Base-by-base conservation (phyloP, 2,329 filamentous ascomycete species). In the Ophiosphaerella korrae region DNA sequence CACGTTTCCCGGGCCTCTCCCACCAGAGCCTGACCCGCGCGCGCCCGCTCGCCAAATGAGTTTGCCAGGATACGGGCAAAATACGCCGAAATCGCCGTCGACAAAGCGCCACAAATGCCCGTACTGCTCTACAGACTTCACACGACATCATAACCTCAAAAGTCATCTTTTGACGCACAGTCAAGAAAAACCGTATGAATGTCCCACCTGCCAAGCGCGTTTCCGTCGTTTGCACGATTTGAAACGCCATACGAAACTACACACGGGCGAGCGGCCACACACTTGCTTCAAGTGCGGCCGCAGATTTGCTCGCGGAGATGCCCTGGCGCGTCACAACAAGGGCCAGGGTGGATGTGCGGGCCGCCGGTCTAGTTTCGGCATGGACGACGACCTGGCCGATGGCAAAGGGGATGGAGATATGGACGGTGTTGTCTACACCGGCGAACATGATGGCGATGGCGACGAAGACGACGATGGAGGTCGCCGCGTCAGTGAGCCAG, bases 181-280 rank as follows among this genome's bases (percentile, higher is more conserved):
- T 67, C 93, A 99, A 79, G 94, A 99, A 74, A 99, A 99, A 75
- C 94, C 94, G 0, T 99, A 94, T 69, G 85, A 94, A 24, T 99
- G 94, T 71, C 87, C 90, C 55, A 91, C 90, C n/a, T 99, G 94
- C 72, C 85, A 93, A 63, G 90, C 94, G 74, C 87, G 93, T 45
- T 99, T 99, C 75, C 85, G 94, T 48, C 86, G 94, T 57, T 80
- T 97, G 44, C 94, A 99, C 71, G 94, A 99, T 68, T 77, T 99
- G 60, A 99, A 99, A 78, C 86, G 94, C 35, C 94, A 99, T 72
- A 92, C 89, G 58, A 99, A 99, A 76, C 83, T 99, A 18, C 94
- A 99, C 70, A 97, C 93, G 0, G 94, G 94, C 48, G 94, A 99
- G 77, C 88, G 95, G 67, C 92, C 92, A 11, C 94, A 99, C 66